Percentiles rank a stretch among this genome's conserved stretches.
Evolutionary conservation across 495 filamentous ascomycete species (phyloP).

Genomic region (Neurospora sp.): DNA sequence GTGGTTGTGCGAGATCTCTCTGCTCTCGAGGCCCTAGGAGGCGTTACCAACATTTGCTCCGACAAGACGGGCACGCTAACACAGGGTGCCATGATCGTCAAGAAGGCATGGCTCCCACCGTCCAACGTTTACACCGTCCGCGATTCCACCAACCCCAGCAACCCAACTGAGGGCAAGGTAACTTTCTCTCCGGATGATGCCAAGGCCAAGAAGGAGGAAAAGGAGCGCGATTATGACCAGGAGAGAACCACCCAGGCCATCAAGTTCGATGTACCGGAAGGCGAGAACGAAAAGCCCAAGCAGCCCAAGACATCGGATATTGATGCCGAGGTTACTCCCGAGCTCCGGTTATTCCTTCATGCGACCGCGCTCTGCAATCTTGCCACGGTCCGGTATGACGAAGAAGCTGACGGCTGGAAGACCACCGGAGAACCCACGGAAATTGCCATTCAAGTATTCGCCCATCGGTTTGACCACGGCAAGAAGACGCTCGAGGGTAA

Average conservation of each 20-base stretch:
- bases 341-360: constrained; percentile 54
- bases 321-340: constrained; percentile 30
- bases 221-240: constrained; percentile 38
- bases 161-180: constrained; percentile 45
- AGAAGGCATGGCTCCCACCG: constrained; percentile 69
- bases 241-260: constrained; percentile 42
- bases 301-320: constrained; percentile 6
- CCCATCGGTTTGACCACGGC: constrained; percentile 56
- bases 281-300: constrained; percentile 24
- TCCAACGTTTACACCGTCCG: constrained; percentile 46
- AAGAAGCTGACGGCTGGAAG: constrained; percentile 49
- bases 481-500: constrained; percentile 40
- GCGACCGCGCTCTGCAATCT: constrained; percentile 73
- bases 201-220: constrained; percentile 18
- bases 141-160: constrained; percentile 45
- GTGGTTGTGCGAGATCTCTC: constrained; percentile 70
- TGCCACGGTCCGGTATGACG: constrained; percentile 54
- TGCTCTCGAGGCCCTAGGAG: constrained; percentile 73
- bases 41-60: constrained; percentile 81
- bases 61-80: constrained; percentile 84
- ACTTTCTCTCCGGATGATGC: constrained; percentile 12
- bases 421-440: constrained; percentile 76
- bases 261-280: constrained; percentile 43
- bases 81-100: constrained; percentile 66
- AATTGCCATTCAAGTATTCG: constrained; percentile 72